Evolutionary conservation across 441 rosid genomes (phyloP).

Genomic region (Geranium incanum): DNA sequence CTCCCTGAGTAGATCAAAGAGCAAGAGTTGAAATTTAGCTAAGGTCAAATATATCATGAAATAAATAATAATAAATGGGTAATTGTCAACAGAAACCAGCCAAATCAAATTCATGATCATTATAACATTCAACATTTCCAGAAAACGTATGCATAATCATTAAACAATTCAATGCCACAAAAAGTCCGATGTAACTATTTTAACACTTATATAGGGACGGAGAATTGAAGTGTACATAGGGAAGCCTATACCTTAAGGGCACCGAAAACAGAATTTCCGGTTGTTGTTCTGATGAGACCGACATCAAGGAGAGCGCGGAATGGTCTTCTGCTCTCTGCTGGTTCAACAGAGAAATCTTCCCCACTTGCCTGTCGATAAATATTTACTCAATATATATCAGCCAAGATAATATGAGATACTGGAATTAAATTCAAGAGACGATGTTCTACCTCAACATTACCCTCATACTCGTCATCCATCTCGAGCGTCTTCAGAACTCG

Average conservation of each 20-base stretch:
- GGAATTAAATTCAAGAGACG: background rate
- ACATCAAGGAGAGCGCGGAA: conserved; percentile 26
- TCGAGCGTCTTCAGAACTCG: conserved; percentile 9
- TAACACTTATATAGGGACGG: too few relatives aligned
- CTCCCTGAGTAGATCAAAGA: conserved; percentile 43
- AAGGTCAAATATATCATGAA: background rate
- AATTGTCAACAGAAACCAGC: background rate
- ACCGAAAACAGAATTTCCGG: conserved; percentile 22
- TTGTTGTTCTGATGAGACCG: conserved; percentile 22
- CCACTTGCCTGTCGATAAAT: conserved; percentile 4
- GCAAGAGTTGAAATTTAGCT: background rate
- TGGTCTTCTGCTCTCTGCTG: conserved; percentile 17
- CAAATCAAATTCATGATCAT: background rate
- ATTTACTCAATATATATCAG: background rate
- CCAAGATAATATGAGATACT: background rate
- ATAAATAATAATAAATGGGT: background rate
- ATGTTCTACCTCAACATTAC: conserved; percentile 4
- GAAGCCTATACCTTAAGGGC: conserved; percentile 14
- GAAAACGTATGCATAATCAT: background rate
- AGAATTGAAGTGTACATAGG: too few relatives aligned
- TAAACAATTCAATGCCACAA: too few relatives aligned
- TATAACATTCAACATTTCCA: background rate
- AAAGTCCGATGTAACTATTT: too few relatives aligned
- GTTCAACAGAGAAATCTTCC: conserved; percentile 10
- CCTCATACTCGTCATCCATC: conserved; percentile 9